Evolutionary conservation across 2,329 filamentous ascomycete species (phyloP).

Genomic region (Phyllachora maydis): DNA sequence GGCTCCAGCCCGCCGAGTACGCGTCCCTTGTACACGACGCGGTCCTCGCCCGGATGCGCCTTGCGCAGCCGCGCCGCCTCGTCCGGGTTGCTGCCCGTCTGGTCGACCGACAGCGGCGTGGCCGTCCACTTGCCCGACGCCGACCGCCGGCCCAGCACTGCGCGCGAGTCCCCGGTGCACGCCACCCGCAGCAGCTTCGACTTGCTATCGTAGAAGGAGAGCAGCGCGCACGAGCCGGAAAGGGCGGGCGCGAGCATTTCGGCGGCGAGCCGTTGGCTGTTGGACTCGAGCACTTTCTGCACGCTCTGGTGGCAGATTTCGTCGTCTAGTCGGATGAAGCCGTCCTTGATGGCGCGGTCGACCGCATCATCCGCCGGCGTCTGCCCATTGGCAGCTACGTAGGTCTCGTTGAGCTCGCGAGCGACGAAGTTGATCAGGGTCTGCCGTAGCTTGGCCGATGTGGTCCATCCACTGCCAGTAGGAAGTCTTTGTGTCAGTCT

Average conservation of each 20-base stretch:
- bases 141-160: conserved; percentile 67
- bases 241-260: conserved; percentile 82
- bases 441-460: conserved; percentile 86
- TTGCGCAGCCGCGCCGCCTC: conserved; percentile 67
- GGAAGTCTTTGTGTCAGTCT: conserved; percentile 3
- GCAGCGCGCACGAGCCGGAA: conserved; percentile 88
- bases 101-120: conserved; percentile 74
- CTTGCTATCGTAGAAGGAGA: conserved; percentile 87
- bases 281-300: conserved; percentile 71
- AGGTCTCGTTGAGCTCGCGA: conserved; percentile 78
- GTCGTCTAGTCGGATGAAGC: conserved; percentile 72
- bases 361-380: conserved; percentile 61
- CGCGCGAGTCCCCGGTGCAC: conserved; percentile 89
- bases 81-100: conserved; percentile 75
- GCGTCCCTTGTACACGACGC: conserved; percentile 74
- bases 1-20: conserved; percentile 86
- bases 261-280: conserved; percentile 77
- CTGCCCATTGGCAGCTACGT: conserved; percentile 47
- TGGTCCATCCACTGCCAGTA: conserved; percentile 69
- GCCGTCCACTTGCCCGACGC: conserved; percentile 79
- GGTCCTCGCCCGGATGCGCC: conserved; percentile 74
- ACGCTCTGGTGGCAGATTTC: conserved; percentile 92
- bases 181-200: conserved; percentile 82
- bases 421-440: conserved; percentile 84
- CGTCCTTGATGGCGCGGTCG: conserved; percentile 78